Evolutionary conservation across 1,284 basidiomycete species (phyloP), one percentile per base, ranked within the genome.

Genomic region (Chondrostereum purpureum): DNA sequence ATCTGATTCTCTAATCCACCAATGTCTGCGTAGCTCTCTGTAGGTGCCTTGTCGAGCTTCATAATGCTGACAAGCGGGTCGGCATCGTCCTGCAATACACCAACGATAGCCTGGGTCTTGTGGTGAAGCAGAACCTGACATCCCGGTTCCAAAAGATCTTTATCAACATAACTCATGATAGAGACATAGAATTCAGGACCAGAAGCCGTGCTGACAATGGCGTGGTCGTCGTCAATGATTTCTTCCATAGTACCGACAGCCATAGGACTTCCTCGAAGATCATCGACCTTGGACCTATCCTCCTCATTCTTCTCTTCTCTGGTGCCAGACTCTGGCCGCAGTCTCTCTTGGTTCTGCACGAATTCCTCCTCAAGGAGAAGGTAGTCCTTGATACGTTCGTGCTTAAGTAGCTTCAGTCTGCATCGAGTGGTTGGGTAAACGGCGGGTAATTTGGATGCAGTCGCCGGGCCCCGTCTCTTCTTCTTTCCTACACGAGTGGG

Each of bases 161-260:
- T 99, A 82, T 99, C 95, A 55, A 99, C 95, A 61, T 96, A 96
- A 52, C 87, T 92, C 89, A 98, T 92, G 64, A 99, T 98, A 37
- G 92, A 88, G 54, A 99, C 96, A 63, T 99, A 99, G 67, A 88
- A 94, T 64, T 99, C 96, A 22, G 95, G 94, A 1, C 96, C 95
- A 33, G 90, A 92, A 14, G 92, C 82, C 8, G 90, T 91, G 64
- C 91, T 94, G 58, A 99, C 88, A 64, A 99, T 98, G 16, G 96
- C 95, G 64, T 99, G 96, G 75, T 99, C 96, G 70, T 99, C 96
- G 73, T 99, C 96, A 60, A 99, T 96, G 57, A 99, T 98, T 69
- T 99, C 96, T 69, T 99, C 96, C 57, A 99, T 75, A 0, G 93
- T 92, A 27, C 96, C 96, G 44, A 99, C 92, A 11, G 86, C 88